Percentiles rank a stretch among this genome's conserved stretches.
Conservation (phyloP, 2,329 filamentous ascomycete genomes). For the Stachybotrys chlorohalonatus region DNA sequence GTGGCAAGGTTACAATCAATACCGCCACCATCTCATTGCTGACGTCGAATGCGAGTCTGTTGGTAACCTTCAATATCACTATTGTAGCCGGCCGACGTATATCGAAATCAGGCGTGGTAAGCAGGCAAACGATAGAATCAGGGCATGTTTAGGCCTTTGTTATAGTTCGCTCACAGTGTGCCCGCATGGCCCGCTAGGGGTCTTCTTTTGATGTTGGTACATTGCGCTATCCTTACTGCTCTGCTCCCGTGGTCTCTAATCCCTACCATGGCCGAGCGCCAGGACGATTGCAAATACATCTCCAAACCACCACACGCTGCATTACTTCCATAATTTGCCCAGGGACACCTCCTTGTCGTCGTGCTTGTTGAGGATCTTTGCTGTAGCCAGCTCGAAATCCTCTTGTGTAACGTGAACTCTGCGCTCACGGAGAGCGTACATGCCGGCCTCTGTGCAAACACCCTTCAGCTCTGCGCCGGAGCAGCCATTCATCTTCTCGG, state of each 20-base stretch:
- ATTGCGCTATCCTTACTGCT: conserved; percentile 12
- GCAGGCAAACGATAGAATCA: too few species aligned
- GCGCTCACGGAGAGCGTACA: conserved; percentile 93
- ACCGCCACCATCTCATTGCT: too few species aligned
- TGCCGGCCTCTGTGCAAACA: conserved; percentile 96
- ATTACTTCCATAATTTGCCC: conserved; percentile 63
- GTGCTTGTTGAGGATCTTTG: conserved; percentile 99
- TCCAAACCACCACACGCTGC: not conserved
- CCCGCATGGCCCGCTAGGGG: not conserved
- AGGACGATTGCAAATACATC: conserved; percentile 5
- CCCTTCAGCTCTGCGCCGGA: conserved; percentile 97
- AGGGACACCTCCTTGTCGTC: conserved; percentile 95
- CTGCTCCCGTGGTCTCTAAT: not conserved
- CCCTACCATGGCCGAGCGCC: not conserved
- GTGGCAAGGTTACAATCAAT: too few species aligned
- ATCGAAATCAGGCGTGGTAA: too few species aligned
- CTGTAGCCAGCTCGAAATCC: conserved; percentile 95
- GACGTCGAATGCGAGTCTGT: too few species aligned
- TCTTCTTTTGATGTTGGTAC: conserved; percentile 16
- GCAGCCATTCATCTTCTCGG: conserved; percentile 99
- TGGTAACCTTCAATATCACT: too few species aligned
- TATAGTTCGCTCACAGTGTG: not conserved
- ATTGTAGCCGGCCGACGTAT: too few species aligned
- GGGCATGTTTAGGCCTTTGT: too few species aligned
- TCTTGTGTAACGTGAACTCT: conserved; percentile 98